Evolutionary conservation across 306 rosid species (phyloP), one percentile per base, ranked within the genome.

Genomic region (Clitoria ternatea): DNA sequence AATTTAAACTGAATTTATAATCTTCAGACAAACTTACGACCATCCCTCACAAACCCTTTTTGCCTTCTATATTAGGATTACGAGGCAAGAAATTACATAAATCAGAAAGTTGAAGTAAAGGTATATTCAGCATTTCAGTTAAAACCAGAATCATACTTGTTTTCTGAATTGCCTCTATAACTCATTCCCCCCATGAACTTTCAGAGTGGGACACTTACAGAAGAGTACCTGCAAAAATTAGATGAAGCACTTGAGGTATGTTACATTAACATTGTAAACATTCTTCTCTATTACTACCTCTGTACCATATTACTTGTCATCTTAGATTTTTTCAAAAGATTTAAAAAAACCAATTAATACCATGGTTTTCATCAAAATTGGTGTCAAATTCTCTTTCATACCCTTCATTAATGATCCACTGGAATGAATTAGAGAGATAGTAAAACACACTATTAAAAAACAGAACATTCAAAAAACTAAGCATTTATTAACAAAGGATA

Each of bases 231-330:
- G 74, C 74, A 70, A 73, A 89, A 85, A 76, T 79, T 94, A 80
- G 97, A 89, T 56, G 84, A 78, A 80, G 92, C 98, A 49, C 96
- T 93, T 33, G 83, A 87, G 94, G 97, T 93, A 81, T 77, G 47
- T 47, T 71, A 30, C 43, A 39, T 36, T 49, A 33, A 61, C 66
- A 67, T 47, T 42, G 30, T 10, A 6, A 40, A 13, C 43, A 23
- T 57, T 55, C 37, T 30, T 68, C 37, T 72, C 52, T 42, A 7
- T 3, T 60, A 22, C n/a, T n/a, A n/a, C n/a, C n/a, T n/a, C n/a
- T n/a, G n/a, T n/a, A n/a, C n/a, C n/a, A n/a, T n/a, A n/a, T n/a
- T n/a, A n/a, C n/a, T n/a, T n/a, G n/a, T n/a, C n/a, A n/a, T n/a
- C n/a, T n/a, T n/a, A n/a, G n/a, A n/a, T n/a, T n/a, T n/a, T n/a